Base-by-base conservation (phyloP, 495 filamentous ascomycete species). In the Parathielavia hyrcaniae region DNA sequence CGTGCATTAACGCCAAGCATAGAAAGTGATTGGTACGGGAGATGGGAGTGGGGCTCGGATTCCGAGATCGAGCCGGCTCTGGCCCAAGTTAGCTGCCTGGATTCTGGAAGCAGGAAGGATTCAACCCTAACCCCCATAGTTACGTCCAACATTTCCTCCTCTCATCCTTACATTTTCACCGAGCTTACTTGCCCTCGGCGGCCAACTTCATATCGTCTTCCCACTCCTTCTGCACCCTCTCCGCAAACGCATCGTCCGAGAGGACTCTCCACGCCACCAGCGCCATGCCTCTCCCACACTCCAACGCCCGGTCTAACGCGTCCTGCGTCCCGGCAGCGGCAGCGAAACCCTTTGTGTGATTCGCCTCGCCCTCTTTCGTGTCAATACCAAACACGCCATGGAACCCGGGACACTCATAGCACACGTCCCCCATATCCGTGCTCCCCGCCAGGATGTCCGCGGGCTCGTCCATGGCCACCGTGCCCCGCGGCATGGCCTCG, bases 261-360 rank as follows among this genome's bases (percentile, higher is more conserved):
- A 83, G 57, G 1, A 81, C 68, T 49, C 65, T 75, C 64, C 76
- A 76, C 3, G 71, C 82, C 0, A 81, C 72, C 55, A 73, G 66
- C 1, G 82, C 79, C 80, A 83, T 82, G n/a, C 77, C 82, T 56
- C 74, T 76, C 7, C 75, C 81, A 50, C 79, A 81, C 58, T 74
- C 65, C 35, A 83, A 23, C 17, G 77, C 75, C 20, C 71, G 63
- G 36, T 69, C 54, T 49, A 77, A 76, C 0, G 75, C 67, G 34
- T 83, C 77, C 0, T 75, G 60, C 2, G 77, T 81, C 1, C 77
- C 77, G 0, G 80, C 79, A 0, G 75, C 80, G 1, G 69, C 70
- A 0, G 79, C 74, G 58, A 85, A 85, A 16, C 75, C 70, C 11
- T 76, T 77, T 0, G 77, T 83, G 59, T 85, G 81, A 43, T 82